Evolutionary conservation across 1,139 yeast species (phyloP).

Genomic region (Candida mesenterica): DNA sequence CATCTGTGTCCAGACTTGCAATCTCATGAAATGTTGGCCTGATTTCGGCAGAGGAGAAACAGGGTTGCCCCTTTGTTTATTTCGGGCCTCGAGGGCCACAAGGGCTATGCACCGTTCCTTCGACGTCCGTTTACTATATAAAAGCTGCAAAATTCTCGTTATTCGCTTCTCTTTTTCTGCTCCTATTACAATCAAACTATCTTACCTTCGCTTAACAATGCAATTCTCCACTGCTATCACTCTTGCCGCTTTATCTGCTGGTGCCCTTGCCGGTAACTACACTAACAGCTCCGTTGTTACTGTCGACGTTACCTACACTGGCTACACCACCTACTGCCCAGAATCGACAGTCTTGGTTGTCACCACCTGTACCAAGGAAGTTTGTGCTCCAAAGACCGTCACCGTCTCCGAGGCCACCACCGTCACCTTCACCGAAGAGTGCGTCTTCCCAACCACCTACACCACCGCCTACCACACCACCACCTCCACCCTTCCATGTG

Average conservation of each 20-base stretch:
- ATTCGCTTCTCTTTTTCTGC: neutral
- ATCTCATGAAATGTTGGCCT: too few relatives aligned
- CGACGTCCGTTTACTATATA: too few relatives aligned
- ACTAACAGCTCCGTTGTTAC: constrained; percentile 20
- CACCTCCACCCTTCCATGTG: constrained; percentile 25
- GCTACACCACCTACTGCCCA: constrained; percentile 61
- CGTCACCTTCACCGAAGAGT: constrained; percentile 59
- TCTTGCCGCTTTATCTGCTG: constrained; percentile 14
- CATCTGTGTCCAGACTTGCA: too few relatives aligned
- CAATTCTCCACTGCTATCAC: constrained; percentile 16
- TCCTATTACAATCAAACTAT: neutral
- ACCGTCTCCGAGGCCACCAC: constrained; percentile 54
- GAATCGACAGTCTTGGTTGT: constrained; percentile 50
- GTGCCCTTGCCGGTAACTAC: constrained; percentile 14
- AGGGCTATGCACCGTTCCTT: too few relatives aligned
- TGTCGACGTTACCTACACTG: constrained; percentile 47
- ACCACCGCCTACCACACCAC: constrained; percentile 30
- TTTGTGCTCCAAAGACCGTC: constrained; percentile 38
- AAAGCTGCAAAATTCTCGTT: neutral
- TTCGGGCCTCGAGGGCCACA: too few relatives aligned
- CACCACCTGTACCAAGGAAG: constrained; percentile 36
- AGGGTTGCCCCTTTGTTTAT: too few relatives aligned
- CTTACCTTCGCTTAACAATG: constrained; percentile 9
- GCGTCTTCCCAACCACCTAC: constrained; percentile 53
- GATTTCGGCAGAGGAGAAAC: too few relatives aligned